Percentiles rank a stretch among this genome's conserved stretches.
phyloP scores from a whole-genome alignment of 768 basidiomycete species.

The Phlebiopsis gigantea region DNA sequence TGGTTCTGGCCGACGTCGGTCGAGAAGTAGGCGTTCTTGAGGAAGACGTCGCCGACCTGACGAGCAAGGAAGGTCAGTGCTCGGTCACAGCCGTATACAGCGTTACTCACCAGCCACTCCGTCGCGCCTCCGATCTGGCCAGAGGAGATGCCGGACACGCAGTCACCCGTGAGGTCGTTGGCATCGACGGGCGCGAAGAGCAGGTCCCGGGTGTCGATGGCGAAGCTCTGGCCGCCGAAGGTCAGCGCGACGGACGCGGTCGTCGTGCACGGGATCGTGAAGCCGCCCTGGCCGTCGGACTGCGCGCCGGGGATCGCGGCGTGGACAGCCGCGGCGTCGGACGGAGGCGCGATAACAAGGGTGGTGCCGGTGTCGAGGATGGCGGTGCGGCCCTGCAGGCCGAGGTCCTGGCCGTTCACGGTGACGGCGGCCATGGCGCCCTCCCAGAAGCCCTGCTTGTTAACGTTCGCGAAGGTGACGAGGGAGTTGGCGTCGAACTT shows the following conservation, averaged over 20 bases:
- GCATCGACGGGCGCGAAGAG: slow-evolving; percentile 48
- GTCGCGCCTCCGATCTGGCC: slow-evolving; percentile 52
- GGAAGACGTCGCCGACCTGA: slow-evolving; percentile 65
- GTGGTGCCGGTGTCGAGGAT: slow-evolving; percentile 54
- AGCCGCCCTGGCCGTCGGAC: slow-evolving; percentile 40
- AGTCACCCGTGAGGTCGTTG: slow-evolving; percentile 53
- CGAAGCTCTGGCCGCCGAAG: slow-evolving; percentile 53
- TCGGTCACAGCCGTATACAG: background rate
- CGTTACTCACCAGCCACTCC: slow-evolving; percentile 60
- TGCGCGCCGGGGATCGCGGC: slow-evolving; percentile 48
- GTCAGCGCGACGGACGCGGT: slow-evolving; percentile 46
- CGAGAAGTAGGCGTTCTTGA: slow-evolving; percentile 75
- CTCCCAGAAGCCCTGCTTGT: slow-evolving; percentile 76
- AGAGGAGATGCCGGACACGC: slow-evolving; percentile 64
- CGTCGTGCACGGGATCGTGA: slow-evolving; percentile 66
- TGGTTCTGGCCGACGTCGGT: slow-evolving; percentile 53
- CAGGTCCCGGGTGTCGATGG: slow-evolving; percentile 64
- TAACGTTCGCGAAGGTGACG: slow-evolving; percentile 59
- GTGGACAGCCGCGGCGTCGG: slow-evolving; percentile 54
- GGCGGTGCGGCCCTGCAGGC: slow-evolving; percentile 58
- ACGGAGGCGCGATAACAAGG: slow-evolving; percentile 33
- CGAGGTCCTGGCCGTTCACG: slow-evolving; percentile 49
- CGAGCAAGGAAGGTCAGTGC: slow-evolving; percentile 9
- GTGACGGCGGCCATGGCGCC: slow-evolving; percentile 52
- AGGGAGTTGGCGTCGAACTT: slow-evolving; percentile 64